A percentile compares a stretch with the other conserved stretches of the same genome.
phyloP scores from a whole-genome alignment of 2,329 filamentous ascomycete genomes.

The Thelonectria olida region DNA sequence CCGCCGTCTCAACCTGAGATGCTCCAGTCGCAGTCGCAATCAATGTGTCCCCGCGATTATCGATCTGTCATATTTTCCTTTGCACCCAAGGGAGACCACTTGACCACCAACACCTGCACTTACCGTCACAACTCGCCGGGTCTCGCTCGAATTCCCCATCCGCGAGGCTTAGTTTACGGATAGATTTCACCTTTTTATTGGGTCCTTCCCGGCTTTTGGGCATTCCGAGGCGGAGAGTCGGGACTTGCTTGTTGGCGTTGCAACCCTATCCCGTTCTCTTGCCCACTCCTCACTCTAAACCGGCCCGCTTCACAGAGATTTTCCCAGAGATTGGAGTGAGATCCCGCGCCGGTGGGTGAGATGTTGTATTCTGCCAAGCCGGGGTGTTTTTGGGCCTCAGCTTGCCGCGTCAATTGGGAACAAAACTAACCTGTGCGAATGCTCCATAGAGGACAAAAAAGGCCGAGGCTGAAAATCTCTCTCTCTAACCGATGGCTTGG shows the following conservation, averaged over 20 bases:
- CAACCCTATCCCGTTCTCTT: neutral
- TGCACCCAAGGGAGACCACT: too few relatives aligned
- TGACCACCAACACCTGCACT: too few relatives aligned
- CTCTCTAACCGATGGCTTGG: conserved; percentile 10
- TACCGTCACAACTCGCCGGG: too few relatives aligned
- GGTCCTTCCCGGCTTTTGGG: neutral
- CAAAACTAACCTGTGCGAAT: neutral
- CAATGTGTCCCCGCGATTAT: conserved; percentile 12
- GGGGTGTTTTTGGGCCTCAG: neutral
- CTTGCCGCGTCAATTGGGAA: neutral
- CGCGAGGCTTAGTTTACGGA: neutral
- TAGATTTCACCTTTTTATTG: neutral
- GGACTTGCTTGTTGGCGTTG: neutral
- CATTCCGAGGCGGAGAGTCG: neutral
- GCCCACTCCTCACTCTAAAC: neutral
- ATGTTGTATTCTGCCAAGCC: conserved; percentile 17
- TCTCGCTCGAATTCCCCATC: neutral
- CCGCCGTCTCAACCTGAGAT: conserved; percentile 4
- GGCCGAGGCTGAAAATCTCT: neutral
- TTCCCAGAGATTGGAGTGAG: conserved; percentile 24
- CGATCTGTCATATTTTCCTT: conserved; percentile 11
- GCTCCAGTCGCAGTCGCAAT: neutral
- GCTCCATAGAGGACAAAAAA: neutral
- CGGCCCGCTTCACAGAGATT: conserved; percentile 13
- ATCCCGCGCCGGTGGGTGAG: conserved; percentile 27